Evolutionary conservation across 1,139 yeast genomes (phyloP).

Genomic region (Hansenula lynferdii): DNA sequence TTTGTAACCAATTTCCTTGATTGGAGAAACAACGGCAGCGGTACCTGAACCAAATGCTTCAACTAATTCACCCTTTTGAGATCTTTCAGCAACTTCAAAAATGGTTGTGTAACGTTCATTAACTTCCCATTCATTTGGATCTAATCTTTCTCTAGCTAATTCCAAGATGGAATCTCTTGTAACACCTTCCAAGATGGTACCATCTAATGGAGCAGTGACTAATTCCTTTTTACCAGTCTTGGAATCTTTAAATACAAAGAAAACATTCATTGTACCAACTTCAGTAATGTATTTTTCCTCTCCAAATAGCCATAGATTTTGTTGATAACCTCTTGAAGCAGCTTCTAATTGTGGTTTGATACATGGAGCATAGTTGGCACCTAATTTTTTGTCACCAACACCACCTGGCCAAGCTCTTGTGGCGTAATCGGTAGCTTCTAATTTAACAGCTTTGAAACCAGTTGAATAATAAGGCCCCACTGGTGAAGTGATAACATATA

Average conservation of each 20-base stretch:
- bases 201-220: conserved; percentile 95
- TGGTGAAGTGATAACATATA: conserved; percentile 87
- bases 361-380: conserved; percentile 97
- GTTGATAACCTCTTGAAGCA: conserved; percentile 85
- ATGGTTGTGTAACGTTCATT: conserved; percentile 82
- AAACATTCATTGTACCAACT: conserved; percentile 97
- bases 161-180: conserved; percentile 86
- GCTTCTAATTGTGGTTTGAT: conserved; percentile 86
- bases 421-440: conserved; percentile 93
- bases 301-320: conserved; percentile 95
- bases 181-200: conserved; percentile 95
- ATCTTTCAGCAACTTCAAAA: conserved; percentile 70
- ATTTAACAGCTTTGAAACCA: conserved; percentile 88
- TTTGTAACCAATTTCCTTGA: conserved; percentile 77
- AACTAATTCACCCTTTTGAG: conserved; percentile 73
- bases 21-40: conserved; percentile 95
- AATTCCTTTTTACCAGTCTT: conserved; percentile 81
- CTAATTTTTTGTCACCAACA: conserved; percentile 90
- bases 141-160: conserved; percentile 70
- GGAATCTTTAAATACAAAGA: conserved; percentile 70
- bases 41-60: conserved; percentile 98
- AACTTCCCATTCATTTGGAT: conserved; percentile 70
- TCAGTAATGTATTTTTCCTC: conserved; percentile 87
- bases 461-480: conserved; percentile 91
- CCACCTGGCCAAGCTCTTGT: conserved; percentile 99